Conservation (phyloP, 768 basidiomycete genomes). For the Pleurotus ostreatus region DNA sequence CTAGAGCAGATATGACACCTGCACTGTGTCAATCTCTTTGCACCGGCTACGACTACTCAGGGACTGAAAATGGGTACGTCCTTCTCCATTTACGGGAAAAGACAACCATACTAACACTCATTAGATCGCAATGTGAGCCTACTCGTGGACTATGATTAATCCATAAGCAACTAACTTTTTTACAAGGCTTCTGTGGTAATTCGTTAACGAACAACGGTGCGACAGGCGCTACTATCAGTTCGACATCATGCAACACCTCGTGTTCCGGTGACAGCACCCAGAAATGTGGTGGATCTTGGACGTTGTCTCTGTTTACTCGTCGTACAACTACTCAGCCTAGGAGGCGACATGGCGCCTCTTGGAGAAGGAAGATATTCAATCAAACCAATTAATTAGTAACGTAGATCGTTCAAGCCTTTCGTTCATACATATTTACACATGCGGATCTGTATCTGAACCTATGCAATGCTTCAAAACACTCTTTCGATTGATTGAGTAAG, state of each 20-base stretch:
- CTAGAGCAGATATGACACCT: conserved; percentile 26
- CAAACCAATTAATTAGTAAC: no score
- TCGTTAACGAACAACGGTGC: conserved; percentile 28
- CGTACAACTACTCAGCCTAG: not conserved
- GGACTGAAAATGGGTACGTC: conserved; percentile 28
- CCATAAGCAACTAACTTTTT: not conserved
- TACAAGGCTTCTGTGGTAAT: conserved; percentile 23
- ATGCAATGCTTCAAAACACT: no score
- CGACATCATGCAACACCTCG: conserved; percentile 16
- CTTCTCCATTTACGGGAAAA: not conserved
- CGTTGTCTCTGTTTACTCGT: conserved; percentile 16
- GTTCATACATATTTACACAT: no score
- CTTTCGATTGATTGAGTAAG: no score
- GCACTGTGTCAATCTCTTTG: conserved; percentile 26
- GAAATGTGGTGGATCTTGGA: conserved; percentile 16
- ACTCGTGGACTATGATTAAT: no score
- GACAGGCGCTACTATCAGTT: conserved; percentile 19
- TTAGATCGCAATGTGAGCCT: conserved; percentile 14
- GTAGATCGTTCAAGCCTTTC: no score
- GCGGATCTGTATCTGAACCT: no score
- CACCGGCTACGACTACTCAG: conserved; percentile 25
- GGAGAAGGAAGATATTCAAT: no score
- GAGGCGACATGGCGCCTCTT: no score
- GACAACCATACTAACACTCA: not conserved
- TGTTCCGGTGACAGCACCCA: conserved; percentile 15